Evolutionary conservation across 352 stramenopile genomes (phyloP).

Genomic region (Globisporangium cylindrosporum): DNA sequence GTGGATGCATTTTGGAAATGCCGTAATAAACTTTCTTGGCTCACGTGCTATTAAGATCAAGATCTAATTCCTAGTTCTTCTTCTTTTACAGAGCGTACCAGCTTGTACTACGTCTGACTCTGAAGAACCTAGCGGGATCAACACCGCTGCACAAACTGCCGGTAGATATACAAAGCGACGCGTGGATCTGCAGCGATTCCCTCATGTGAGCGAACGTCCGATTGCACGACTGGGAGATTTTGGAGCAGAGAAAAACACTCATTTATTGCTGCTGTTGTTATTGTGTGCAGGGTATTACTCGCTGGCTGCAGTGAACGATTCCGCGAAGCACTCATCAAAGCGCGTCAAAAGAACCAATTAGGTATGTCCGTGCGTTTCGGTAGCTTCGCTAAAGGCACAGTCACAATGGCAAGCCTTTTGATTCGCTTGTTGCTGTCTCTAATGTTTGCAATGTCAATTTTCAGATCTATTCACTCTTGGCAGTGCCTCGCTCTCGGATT

Average conservation of each 20-base stretch:
- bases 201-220: slow-evolving; percentile 42
- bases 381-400: neutral
- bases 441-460: neutral
- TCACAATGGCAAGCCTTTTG: neutral
- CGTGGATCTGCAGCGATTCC: slow-evolving; percentile 78
- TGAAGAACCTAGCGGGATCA: slow-evolving; percentile 45
- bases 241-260: neutral
- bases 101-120: slow-evolving; percentile 49
- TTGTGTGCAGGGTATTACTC: slow-evolving; percentile 44
- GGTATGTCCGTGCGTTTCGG: slow-evolving; percentile 28
- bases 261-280: neutral
- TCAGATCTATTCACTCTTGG: slow-evolving; percentile 70
- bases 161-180: slow-evolving; percentile 46
- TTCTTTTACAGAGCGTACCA: slow-evolving; percentile 45
- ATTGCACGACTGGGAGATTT: too few relatives aligned
- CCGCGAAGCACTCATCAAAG: slow-evolving; percentile 42
- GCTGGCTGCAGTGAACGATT: slow-evolving; percentile 59
- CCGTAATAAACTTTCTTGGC: neutral
- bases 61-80: neutral
- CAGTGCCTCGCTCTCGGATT: slow-evolving; percentile 71
- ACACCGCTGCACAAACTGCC: slow-evolving; percentile 45
- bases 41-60: neutral
- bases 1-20: neutral
- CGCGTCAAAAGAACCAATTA: slow-evolving; percentile 38
- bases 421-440: neutral